These are phyloP conservation scores for Colletotrichum sp. DNA, from an alignment of 2,329 filamentous ascomycete species.

Conservation along the genomic window DNA sequence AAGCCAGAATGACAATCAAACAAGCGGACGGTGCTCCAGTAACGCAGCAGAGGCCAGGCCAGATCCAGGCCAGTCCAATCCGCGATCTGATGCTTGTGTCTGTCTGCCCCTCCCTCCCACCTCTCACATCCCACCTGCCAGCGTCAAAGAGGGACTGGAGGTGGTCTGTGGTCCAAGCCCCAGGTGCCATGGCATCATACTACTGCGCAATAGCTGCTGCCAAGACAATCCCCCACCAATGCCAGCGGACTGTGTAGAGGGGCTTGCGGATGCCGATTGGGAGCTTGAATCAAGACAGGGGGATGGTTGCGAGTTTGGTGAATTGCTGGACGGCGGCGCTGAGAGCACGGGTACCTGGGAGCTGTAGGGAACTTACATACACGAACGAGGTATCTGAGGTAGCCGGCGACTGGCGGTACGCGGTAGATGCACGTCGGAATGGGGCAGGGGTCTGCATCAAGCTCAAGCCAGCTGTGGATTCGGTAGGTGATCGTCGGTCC, in stretches of 20 bases:
- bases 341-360: not conserved
- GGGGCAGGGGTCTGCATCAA: slow-evolving; percentile 22
- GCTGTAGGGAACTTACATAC: not conserved
- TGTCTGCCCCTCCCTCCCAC: not conserved
- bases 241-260: slow-evolving; percentile 11
- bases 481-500: slow-evolving; percentile 16
- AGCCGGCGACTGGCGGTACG: not conserved
- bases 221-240: slow-evolving; percentile 20
- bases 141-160: not conserved
- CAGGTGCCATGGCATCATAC: slow-evolving; percentile 22
- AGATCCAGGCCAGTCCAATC: slow-evolving; percentile 2
- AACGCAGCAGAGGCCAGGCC: not conserved
- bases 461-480: slow-evolving; percentile 20
- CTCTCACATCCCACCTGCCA: not conserved
- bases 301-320: not conserved
- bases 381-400: not conserved
- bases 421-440: slow-evolving; percentile 5
- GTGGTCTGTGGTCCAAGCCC: slow-evolving; percentile 16
- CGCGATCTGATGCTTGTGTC: slow-evolving; percentile 13
- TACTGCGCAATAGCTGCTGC: slow-evolving; percentile 18
- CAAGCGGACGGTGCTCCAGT: slow-evolving; percentile 1
- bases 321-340: not conserved
- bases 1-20: slow-evolving; percentile 11
- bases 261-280: slow-evolving; percentile 18
- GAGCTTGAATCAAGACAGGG: slow-evolving; percentile 16